Percentiles rank a stretch among this genome's conserved stretches.
phyloP scores from a whole-genome alignment of 2,329 filamentous ascomycete genomes.

The Xylariaceae sp. region DNA sequence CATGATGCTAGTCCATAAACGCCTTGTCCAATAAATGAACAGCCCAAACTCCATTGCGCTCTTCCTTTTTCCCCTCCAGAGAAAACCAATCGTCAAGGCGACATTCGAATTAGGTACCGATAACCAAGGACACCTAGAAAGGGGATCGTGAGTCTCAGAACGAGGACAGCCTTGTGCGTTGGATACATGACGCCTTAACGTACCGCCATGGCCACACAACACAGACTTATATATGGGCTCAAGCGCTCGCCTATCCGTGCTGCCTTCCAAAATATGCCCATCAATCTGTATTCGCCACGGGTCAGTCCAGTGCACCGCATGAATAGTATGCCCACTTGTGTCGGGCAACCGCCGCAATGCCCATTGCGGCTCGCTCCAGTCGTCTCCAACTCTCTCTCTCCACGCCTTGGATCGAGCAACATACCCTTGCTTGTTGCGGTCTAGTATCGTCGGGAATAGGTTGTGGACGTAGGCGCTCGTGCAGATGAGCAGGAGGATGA shows the following conservation, averaged over 20 bases:
- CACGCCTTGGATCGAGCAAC: slow-evolving; percentile 20
- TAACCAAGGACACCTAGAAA: slow-evolving; percentile 29
- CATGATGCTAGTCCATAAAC: slow-evolving; percentile 1
- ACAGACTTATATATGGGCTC: slow-evolving; percentile 92
- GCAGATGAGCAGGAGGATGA: slow-evolving; percentile 92
- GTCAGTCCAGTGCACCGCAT: slow-evolving; percentile 6
- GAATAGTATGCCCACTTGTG: background rate
- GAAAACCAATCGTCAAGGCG: slow-evolving; percentile 5
- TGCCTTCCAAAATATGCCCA: slow-evolving; percentile 93
- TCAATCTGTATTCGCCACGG: slow-evolving; percentile 46
- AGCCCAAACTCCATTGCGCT: slow-evolving; percentile 20
- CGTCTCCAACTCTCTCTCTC: background rate
- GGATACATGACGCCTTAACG: slow-evolving; percentile 24
- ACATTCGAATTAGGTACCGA: slow-evolving; percentile 26
- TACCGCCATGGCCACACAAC: slow-evolving; percentile 92
- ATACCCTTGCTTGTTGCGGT: slow-evolving; percentile 87
- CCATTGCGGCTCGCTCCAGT: background rate
- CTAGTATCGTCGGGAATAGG: slow-evolving; percentile 82
- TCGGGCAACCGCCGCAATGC: background rate
- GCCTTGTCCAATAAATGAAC: slow-evolving; percentile 13
- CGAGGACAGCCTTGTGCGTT: background rate
- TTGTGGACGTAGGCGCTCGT: slow-evolving; percentile 91
- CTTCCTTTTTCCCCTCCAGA: slow-evolving; percentile 3
- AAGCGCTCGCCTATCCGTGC: slow-evolving; percentile 87
- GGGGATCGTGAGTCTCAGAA: slow-evolving; percentile 9